These are phyloP conservation scores for Erodium trifolium DNA, from an alignment of 441 rosid genomes.

Conservation along the genomic window DNA sequence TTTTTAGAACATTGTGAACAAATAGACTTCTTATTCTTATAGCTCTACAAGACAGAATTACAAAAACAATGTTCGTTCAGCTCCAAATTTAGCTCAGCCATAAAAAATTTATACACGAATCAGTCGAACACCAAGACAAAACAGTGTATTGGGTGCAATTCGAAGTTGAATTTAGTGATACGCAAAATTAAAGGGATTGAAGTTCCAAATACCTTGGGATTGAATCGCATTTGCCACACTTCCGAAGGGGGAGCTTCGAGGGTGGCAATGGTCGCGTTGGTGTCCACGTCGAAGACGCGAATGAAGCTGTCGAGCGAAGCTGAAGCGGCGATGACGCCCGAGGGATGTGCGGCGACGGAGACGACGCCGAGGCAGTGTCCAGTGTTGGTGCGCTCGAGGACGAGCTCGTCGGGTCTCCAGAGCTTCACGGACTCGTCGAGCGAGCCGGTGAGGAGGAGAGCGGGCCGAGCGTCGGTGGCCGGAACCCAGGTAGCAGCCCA, in stretches of 20 bases:
- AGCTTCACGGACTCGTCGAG: slow-evolving; percentile 91
- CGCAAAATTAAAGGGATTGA: background rate
- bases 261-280: slow-evolving; percentile 76
- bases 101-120: background rate
- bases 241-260: slow-evolving; percentile 96
- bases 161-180: background rate
- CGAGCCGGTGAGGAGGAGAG: slow-evolving; percentile 73
- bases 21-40: no score
- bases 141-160: no score
- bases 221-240: slow-evolving; percentile 90
- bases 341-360: slow-evolving; percentile 87
- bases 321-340: slow-evolving; percentile 84
- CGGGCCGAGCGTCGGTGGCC: slow-evolving; percentile 48
- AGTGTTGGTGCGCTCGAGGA: slow-evolving; percentile 64
- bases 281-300: slow-evolving; percentile 82
- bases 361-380: slow-evolving; percentile 94
- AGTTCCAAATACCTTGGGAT: slow-evolving; percentile 54
- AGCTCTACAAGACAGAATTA: no score
- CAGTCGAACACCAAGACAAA: background rate
- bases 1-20: no score
- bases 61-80: background rate
- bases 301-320: slow-evolving; percentile 88
- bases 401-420: slow-evolving; percentile 72
- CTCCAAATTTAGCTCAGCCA: background rate
- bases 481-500: slow-evolving; percentile 96